Conservation (phyloP, 192 early-diverging fungal genomes). For the Backusella sp. region DNA sequence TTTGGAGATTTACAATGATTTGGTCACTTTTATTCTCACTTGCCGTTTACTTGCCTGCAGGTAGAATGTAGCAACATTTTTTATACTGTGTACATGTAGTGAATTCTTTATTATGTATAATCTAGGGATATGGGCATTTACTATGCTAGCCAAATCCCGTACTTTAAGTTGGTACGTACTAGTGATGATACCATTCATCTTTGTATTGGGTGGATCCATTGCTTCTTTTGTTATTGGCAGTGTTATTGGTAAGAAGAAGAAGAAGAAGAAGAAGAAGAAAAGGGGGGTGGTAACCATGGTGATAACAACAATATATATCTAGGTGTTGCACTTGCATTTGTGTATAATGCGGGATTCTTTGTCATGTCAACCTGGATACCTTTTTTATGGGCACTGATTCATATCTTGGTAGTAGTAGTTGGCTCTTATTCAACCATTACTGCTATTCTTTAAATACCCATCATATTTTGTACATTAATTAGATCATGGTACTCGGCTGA, state of each 20-base stretch:
- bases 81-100: constrained; percentile 34
- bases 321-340: constrained; percentile 56
- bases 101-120: background rate
- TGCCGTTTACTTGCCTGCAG: constrained; percentile 59
- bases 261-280: background rate
- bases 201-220: constrained; percentile 38
- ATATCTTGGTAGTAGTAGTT: constrained; percentile 61
- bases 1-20: constrained; percentile 55
- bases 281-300: background rate
- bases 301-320: background rate
- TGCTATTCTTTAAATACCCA: constrained; percentile 43
- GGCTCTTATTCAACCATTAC: constrained; percentile 59
- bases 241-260: constrained; percentile 40
- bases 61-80: constrained; percentile 36
- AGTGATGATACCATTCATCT: constrained; percentile 32
- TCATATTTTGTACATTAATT: background rate
- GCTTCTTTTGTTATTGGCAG: constrained; percentile 44
- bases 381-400: constrained; percentile 66
- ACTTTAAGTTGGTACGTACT: constrained; percentile 32
- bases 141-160: constrained; percentile 37
- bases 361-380: constrained; percentile 74
- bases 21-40: constrained; percentile 64
- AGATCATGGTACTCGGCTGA: constrained; percentile 4
- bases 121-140: constrained; percentile 42
- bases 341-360: constrained; percentile 64